Base-by-base conservation (phyloP, 2,329 filamentous ascomycete species). In the Neocucurbitaria cava region DNA sequence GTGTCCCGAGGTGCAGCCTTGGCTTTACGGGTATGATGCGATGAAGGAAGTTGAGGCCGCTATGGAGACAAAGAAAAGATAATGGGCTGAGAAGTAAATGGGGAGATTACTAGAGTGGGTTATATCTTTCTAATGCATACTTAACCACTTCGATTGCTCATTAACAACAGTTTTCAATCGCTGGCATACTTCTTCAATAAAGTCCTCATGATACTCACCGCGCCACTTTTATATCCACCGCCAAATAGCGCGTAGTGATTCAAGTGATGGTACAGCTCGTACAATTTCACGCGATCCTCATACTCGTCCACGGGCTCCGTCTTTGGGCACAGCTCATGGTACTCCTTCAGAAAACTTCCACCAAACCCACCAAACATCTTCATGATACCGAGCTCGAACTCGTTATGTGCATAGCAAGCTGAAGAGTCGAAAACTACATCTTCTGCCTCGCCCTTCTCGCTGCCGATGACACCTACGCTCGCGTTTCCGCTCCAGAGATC, bases 351-450 rank as follows among this genome's bases (percentile, higher is more conserved):
- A 67, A 96, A 96, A 1, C 70, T 74, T 0, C 74, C 66, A 0
- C 87, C 87, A 75, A 96, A 96, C 0, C 94, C 94, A 0, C 93
- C 93, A 82, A 97, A 98, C 92, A 97, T 96, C 46, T 84, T 85
- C 92, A 97, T 97, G 62, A 96, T 96, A 0, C 94, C 94, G 47
- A 96, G 79, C 64, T 97, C 94, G 74, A 89, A 97, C 79, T 98
- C 94, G 1, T 84, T 89, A 72, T 97, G 93, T 1, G 89, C 91
- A 70, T 96, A 97, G 59, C 89, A 90, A 38, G 87, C 84, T 2
- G 89, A 89, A 0, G 92, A 87, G 70, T 97, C 94, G 70, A 87
- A 97, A 1, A 96, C 85, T 0, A 96, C 86, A 61, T 92, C 90
- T 64, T 94, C 90, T 0, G 81, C 88, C 62, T 93, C 90, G 0